Evolutionary conservation across 768 basidiomycete genomes (phyloP).

Genomic region (Cyclocybe aegerita): DNA sequence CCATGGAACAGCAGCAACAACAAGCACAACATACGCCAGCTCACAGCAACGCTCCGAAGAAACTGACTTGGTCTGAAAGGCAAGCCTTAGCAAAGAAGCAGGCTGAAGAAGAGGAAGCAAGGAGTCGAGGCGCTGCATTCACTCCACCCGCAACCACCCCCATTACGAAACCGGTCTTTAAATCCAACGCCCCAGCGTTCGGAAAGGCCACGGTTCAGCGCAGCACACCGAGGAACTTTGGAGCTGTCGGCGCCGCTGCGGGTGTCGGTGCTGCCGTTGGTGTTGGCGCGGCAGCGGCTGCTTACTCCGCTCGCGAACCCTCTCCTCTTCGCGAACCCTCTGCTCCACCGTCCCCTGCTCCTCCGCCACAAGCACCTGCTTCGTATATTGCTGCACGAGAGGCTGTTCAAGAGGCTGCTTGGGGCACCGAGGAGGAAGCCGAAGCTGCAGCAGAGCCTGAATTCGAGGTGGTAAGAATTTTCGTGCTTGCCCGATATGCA

Average conservation of each 20-base stretch:
- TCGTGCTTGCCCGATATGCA: conserved; percentile 1
- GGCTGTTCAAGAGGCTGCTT: conserved; percentile 29
- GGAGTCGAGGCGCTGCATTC: conserved; percentile 58
- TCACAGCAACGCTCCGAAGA: conserved; percentile 52
- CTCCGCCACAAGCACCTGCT: conserved; percentile 15
- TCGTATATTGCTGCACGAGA: conserved; percentile 23
- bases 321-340: conserved; percentile 18
- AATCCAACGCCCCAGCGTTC: conserved; percentile 47
- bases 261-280: conserved; percentile 34
- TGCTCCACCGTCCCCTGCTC: conserved; percentile 25
- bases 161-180: conserved; percentile 35
- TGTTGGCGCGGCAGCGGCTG: conserved; percentile 31
- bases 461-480: conserved; percentile 18
- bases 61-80: conserved; percentile 91
- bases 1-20: conserved; percentile 50
- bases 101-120: conserved; percentile 71
- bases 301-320: conserved; percentile 23
- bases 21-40: conserved; percentile 23
- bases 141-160: conserved; percentile 35
- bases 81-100: conserved; percentile 91
- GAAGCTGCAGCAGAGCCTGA: conserved; percentile 22
- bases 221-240: conserved; percentile 42
- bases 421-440: conserved; percentile 26
- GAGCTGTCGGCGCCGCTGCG: conserved; percentile 30
- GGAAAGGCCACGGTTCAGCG: conserved; percentile 39